Evolutionary conservation across 2,329 filamentous ascomycete genomes (phyloP).

Genomic region (Colletotrichum ledebouriae): DNA sequence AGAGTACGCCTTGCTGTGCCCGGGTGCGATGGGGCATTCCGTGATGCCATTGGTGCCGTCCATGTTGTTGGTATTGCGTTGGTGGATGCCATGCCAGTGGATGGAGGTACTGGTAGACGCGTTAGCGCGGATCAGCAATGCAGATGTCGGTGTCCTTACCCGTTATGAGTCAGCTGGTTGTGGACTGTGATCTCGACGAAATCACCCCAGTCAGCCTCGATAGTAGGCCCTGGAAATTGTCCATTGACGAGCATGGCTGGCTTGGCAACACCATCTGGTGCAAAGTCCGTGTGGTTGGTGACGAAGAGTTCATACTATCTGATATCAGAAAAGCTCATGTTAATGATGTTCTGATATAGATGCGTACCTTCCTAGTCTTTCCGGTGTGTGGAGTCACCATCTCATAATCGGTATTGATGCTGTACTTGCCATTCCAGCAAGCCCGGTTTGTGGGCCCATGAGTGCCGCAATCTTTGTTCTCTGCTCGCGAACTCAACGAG

Average conservation of each 20-base stretch:
- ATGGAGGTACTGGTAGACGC: slow-evolving; percentile 60
- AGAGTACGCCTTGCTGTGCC: slow-evolving; percentile 51
- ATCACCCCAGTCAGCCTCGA: slow-evolving; percentile 61
- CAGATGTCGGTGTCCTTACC: slow-evolving; percentile 40
- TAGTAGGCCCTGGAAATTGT: slow-evolving; percentile 63
- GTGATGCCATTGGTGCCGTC: slow-evolving; percentile 61
- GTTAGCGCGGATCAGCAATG: slow-evolving; percentile 24
- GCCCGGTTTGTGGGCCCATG: slow-evolving; percentile 48
- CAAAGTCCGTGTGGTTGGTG: slow-evolving; percentile 44
- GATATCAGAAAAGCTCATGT: neutral
- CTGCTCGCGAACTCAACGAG: slow-evolving; percentile 17
- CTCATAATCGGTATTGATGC: slow-evolving; percentile 50
- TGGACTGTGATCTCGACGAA: slow-evolving; percentile 67
- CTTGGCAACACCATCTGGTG: slow-evolving; percentile 46
- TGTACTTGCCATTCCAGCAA: slow-evolving; percentile 51
- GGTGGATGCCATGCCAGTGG: slow-evolving; percentile 64
- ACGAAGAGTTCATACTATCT: slow-evolving; percentile 48
- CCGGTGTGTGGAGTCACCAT: slow-evolving; percentile 45
- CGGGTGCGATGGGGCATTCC: slow-evolving; percentile 57
- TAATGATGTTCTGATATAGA: no score
- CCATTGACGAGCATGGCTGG: slow-evolving; percentile 62
- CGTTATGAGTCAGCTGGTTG: slow-evolving; percentile 66
- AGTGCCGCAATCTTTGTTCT: slow-evolving; percentile 45
- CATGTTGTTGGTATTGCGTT: slow-evolving; percentile 56
- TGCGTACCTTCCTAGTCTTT: slow-evolving; percentile 46